These are phyloP conservation scores for Phytophthora chlamydospora DNA, from an alignment of 352 stramenopile genomes.

Conservation along the genomic window DNA sequence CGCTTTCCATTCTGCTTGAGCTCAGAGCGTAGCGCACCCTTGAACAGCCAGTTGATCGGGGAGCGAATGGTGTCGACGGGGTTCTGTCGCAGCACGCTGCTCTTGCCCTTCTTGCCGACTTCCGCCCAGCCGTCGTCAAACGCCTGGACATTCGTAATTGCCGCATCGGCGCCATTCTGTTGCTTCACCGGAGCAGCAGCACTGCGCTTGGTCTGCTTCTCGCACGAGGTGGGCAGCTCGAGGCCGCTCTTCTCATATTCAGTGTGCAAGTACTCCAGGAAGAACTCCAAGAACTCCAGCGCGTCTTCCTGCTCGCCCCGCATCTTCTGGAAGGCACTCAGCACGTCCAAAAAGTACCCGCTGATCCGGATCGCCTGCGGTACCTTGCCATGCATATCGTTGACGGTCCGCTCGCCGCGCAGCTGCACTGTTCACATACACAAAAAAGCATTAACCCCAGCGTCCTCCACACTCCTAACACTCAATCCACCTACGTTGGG, in stretches of 20 bases:
- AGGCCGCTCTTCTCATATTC: slow-evolving; percentile 83
- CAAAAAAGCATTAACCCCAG: background rate
- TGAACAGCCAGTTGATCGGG: slow-evolving; percentile 89
- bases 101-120: slow-evolving; percentile 81
- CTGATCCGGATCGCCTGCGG: slow-evolving; percentile 79
- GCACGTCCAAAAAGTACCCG: slow-evolving; percentile 82
- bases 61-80: slow-evolving; percentile 64
- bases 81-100: slow-evolving; percentile 76
- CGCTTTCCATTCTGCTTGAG: slow-evolving; percentile 75
- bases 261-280: slow-evolving; percentile 82
- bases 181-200: slow-evolving; percentile 8
- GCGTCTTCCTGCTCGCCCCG: slow-evolving; percentile 84
- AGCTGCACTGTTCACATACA: slow-evolving; percentile 30
- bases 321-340: slow-evolving; percentile 86
- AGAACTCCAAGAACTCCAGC: slow-evolving; percentile 89
- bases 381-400: slow-evolving; percentile 53
- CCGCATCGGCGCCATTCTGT: slow-evolving; percentile 15
- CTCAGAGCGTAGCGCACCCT: slow-evolving; percentile 79
- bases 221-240: slow-evolving; percentile 57
- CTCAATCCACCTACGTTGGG: slow-evolving; percentile 50
- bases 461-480: background rate
- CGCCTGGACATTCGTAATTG: slow-evolving; percentile 30
- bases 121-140: slow-evolving; percentile 82
- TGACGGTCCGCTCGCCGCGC: slow-evolving; percentile 26
- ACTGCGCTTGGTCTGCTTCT: slow-evolving; percentile 63